Conservation (phyloP, 169 alveolate genomes). For the Plasmodium inui region DNA sequence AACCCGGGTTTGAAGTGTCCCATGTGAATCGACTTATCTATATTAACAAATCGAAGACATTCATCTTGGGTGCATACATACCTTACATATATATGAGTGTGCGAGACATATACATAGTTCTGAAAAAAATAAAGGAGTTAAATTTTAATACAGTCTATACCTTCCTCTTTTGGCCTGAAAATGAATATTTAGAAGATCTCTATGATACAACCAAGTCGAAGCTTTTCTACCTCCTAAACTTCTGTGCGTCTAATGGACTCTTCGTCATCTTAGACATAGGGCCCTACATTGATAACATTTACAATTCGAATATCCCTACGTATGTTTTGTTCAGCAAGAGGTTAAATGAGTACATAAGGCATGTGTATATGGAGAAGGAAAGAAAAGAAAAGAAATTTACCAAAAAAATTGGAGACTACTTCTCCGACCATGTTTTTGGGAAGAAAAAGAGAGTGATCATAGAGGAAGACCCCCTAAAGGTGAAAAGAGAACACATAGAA, state of each 20-base stretch:
- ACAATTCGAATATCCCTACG: constrained; percentile 69
- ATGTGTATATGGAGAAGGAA: not conserved
- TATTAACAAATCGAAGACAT: constrained; percentile 51
- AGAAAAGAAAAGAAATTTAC: not conserved
- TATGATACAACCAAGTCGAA: constrained; percentile 61
- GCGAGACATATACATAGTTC: constrained; percentile 57
- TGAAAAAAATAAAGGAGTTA: constrained; percentile 73
- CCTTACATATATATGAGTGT: constrained; percentile 76
- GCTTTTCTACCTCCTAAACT: constrained; percentile 57
- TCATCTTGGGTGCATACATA: constrained; percentile 67
- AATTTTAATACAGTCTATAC: constrained; percentile 75
- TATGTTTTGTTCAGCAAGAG: constrained; percentile 55
- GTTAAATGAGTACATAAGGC: constrained; percentile 33
- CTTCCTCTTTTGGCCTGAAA: constrained; percentile 75
- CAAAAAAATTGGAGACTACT: not conserved
- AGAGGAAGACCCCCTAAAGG: not conserved
- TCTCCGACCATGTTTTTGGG: not conserved
- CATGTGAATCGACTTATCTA: constrained; percentile 66
- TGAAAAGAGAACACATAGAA: constrained; percentile 17
- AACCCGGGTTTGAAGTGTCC: constrained; percentile 33
- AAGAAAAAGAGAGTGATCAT: not conserved
- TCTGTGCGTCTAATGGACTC: constrained; percentile 75
- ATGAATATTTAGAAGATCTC: constrained; percentile 68
- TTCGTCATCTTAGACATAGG: constrained; percentile 72
- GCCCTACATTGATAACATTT: constrained; percentile 64